Evolutionary conservation across 192 early-diverging fungal genomes (phyloP).

Genomic region (Cetraspora pellucida): DNA sequence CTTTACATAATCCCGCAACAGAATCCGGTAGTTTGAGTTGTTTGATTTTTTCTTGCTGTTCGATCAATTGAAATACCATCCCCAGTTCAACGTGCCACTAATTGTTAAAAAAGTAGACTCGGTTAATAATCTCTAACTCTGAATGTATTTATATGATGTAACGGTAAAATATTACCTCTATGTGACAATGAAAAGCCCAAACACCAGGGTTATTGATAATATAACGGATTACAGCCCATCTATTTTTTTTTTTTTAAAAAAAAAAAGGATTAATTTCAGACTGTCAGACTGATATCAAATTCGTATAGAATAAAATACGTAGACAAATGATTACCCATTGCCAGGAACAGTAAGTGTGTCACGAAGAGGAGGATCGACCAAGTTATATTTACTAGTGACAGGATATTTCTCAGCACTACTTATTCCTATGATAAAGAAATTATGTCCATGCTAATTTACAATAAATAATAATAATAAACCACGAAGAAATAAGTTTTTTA

Average conservation of each 20-base stretch:
- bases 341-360: slow-evolving; percentile 75
- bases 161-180: slow-evolving; percentile 39
- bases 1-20: no score
- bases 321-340: slow-evolving; percentile 49
- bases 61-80: slow-evolving; percentile 47
- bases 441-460: slow-evolving; percentile 43
- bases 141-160: no score
- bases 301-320: slow-evolving; percentile 34
- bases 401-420: slow-evolving; percentile 37
- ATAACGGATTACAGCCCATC: slow-evolving; percentile 19
- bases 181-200: slow-evolving; percentile 39
- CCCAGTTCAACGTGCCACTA: slow-evolving; percentile 51
- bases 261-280: not conserved
- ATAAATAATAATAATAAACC: not conserved
- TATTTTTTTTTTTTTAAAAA: not conserved
- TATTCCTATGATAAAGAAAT: slow-evolving; percentile 46
- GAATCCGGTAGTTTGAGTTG: no score
- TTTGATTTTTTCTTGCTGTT: not conserved
- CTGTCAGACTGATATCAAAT: not conserved
- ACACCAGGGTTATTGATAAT: slow-evolving; percentile 35
- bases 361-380: slow-evolving; percentile 67
- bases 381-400: slow-evolving; percentile 43
- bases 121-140: no score
- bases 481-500: not conserved
- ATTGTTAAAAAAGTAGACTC: not conserved